Percentiles rank a stretch among this genome's conserved stretches.
phyloP scores from a whole-genome alignment of 2,329 filamentous ascomycete species.

The Monilinia fructicola region DNA sequence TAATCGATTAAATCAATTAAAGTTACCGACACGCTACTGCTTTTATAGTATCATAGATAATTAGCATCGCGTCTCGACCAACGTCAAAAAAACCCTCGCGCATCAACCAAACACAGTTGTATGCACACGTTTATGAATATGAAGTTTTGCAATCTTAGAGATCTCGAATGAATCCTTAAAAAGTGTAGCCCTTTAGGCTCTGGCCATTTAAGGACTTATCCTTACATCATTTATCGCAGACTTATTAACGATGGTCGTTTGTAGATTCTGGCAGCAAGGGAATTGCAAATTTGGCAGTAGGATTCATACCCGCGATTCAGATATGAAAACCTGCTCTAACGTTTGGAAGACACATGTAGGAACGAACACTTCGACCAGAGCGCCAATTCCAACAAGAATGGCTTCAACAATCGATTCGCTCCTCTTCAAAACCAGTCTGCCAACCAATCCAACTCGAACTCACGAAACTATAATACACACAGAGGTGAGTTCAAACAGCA shows the following conservation, averaged over 20 bases:
- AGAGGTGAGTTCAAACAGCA: slow-evolving; percentile 25
- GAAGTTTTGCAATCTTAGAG: not conserved
- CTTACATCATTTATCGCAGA: not conserved
- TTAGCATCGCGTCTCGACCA: slow-evolving; percentile 8
- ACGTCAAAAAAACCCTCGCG: not conserved
- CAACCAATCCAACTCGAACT: slow-evolving; percentile 27
- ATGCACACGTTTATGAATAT: slow-evolving; percentile 5
- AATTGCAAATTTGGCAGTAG: slow-evolving; percentile 54
- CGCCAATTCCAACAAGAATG: slow-evolving; percentile 35
- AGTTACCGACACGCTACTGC: slow-evolving; percentile 9
- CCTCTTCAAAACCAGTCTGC: slow-evolving; percentile 31
- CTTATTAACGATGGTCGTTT: slow-evolving; percentile 40
- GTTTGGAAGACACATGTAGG: slow-evolving; percentile 54
- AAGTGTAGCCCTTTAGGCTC: slow-evolving; percentile 16
- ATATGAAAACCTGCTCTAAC: slow-evolving; percentile 20
- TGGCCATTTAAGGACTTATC: slow-evolving; percentile 2
- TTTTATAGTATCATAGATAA: no score
- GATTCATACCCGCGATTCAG: not conserved
- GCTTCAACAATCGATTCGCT: slow-evolving; percentile 40
- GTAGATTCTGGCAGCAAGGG: slow-evolving; percentile 64
- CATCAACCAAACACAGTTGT: not conserved
- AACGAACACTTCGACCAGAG: slow-evolving; percentile 52
- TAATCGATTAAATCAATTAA: slow-evolving; percentile 9
- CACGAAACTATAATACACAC: slow-evolving; percentile 29
- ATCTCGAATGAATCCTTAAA: slow-evolving; percentile 15